A percentile compares a stretch with the other conserved stretches of the same genome.
Conservation (phyloP, 495 filamentous ascomycete species). For the Neurospora pannonica region DNA sequence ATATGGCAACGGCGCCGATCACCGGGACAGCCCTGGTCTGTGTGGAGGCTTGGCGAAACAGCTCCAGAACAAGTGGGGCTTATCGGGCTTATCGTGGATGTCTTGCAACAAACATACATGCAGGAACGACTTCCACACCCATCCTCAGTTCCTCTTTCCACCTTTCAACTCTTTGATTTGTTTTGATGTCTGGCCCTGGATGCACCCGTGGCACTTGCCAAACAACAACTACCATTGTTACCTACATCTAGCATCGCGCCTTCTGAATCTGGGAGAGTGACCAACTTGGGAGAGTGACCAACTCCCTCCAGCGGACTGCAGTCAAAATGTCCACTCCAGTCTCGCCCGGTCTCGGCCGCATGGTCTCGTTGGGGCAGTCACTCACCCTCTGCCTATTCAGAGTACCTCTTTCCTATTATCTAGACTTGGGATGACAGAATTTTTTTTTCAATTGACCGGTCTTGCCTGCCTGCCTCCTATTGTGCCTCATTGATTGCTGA, state of each 20-base stretch:
- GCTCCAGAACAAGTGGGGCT: neutral
- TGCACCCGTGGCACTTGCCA: neutral
- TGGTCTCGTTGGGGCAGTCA: neutral
- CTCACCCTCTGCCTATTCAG: neutral
- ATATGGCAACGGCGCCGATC: neutral
- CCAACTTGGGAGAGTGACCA: neutral
- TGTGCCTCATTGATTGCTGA: neutral
- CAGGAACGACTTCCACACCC: neutral
- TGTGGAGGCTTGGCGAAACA: neutral
- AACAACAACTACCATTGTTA: neutral
- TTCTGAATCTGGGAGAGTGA: neutral
- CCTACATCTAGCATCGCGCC: neutral
- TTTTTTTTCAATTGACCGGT: neutral
- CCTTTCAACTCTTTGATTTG: neutral
- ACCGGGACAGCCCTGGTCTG: neutral
- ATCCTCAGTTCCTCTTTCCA: neutral
- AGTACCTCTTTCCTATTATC: neutral
- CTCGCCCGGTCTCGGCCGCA: neutral
- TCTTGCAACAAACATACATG: neutral
- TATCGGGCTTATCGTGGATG: neutral
- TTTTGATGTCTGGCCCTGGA: neutral
- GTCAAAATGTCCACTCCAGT: neutral
- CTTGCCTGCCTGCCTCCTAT: neutral
- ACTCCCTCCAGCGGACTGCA: neutral
- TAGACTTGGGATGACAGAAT: neutral